These are phyloP conservation scores for Penicillium lividum DNA, from an alignment of 495 filamentous ascomycete species.

Conservation along the genomic window DNA sequence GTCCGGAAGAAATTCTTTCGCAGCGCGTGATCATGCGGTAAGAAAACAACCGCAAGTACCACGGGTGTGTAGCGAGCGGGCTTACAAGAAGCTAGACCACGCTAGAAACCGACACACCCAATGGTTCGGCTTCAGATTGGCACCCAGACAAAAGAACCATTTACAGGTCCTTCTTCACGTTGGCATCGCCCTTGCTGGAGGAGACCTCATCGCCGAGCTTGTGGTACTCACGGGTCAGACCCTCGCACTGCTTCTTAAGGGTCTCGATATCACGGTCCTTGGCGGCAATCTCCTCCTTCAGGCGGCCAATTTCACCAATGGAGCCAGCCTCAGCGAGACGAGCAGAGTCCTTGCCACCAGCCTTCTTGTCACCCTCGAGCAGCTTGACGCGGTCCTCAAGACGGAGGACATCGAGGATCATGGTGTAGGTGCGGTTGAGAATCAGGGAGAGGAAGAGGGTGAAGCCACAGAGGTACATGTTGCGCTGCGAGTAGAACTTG, in stretches of 20 bases:
- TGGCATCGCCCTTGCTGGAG: constrained; percentile 50
- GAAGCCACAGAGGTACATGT: constrained; percentile 99
- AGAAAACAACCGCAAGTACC: neutral
- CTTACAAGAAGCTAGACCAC: neutral
- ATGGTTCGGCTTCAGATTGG: neutral
- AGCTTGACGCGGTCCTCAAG: constrained; percentile 91
- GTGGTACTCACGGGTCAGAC: constrained; percentile 77
- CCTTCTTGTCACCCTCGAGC: constrained; percentile 75
- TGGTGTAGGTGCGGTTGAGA: constrained; percentile 97
- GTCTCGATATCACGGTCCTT: constrained; percentile 76
- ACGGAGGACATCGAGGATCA: constrained; percentile 92
- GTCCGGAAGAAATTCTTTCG: neutral
- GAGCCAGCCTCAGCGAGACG: constrained; percentile 65
- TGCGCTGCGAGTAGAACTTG: constrained; percentile 99
- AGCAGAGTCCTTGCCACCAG: constrained; percentile 67
- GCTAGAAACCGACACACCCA: neutral
- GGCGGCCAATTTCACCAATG: constrained; percentile 70
- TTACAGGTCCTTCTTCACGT: constrained; percentile 71
- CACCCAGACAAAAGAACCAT: constrained; percentile 6
- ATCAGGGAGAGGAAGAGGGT: constrained; percentile 98
- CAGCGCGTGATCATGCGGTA: neutral
- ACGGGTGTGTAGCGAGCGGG: neutral
- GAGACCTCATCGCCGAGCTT: constrained; percentile 75
- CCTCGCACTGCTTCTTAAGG: constrained; percentile 82
- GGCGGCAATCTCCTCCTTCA: constrained; percentile 69